phyloP scores from a whole-genome alignment of 2,329 filamentous ascomycete genomes.

The Albifimbria verrucaria region DNA sequence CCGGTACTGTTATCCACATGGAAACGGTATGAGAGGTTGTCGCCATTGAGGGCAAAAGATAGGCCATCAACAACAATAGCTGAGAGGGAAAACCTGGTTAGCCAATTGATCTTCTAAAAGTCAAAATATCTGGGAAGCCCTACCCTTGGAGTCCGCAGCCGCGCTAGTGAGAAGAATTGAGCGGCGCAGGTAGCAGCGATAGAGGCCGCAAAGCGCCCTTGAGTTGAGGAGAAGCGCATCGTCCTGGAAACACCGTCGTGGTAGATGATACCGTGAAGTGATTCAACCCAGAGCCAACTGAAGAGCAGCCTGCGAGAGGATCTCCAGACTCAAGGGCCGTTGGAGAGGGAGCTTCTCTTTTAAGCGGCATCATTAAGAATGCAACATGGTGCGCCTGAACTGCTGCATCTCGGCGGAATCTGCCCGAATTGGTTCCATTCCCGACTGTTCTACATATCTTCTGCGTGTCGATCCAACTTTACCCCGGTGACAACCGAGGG shows the following conservation, averaged over 20 bases:
- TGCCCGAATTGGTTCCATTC: neutral
- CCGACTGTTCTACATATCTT: neutral
- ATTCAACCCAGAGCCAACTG: too few relatives aligned
- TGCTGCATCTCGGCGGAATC: neutral
- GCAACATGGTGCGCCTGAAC: neutral
- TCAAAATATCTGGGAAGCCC: neutral
- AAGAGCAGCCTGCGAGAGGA: neutral
- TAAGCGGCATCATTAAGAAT: too few relatives aligned
- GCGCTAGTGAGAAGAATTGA: neutral
- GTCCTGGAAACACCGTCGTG: neutral
- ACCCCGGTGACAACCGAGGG: neutral
- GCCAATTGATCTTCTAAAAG: neutral
- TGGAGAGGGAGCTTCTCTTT: too few relatives aligned
- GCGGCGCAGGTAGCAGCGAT: neutral
- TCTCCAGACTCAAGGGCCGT: neutral
- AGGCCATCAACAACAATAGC: constrained; percentile 50
- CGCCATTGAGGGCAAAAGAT: constrained; percentile 54
- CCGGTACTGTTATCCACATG: constrained; percentile 55
- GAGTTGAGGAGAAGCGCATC: neutral
- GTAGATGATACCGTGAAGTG: too few relatives aligned
- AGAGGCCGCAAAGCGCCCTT: neutral
- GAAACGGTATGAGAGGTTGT: constrained; percentile 59
- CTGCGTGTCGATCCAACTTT: neutral
- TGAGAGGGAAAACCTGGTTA: constrained; percentile 17
- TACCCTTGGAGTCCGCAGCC: neutral